These are phyloP conservation scores for Desmodesmus armatus DNA, from an alignment of 139 green algal genomes.

Conservation along the genomic window DNA sequence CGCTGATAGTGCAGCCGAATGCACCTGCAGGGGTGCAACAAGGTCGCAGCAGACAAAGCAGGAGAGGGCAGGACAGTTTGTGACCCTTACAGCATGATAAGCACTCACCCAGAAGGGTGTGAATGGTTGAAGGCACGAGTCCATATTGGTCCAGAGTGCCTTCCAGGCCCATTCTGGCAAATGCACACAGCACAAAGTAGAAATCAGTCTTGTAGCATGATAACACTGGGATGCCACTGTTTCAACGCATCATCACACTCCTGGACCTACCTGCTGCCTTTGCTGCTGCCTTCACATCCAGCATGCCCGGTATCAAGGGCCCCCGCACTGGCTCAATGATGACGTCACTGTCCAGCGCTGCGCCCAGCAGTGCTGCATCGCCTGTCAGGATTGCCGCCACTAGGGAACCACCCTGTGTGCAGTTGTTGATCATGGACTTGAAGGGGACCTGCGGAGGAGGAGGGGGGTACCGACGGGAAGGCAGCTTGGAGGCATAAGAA, in stretches of 20 bases:
- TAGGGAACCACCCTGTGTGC: constrained; percentile 85
- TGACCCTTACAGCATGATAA: neutral
- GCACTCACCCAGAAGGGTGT: neutral
- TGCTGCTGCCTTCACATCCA: constrained; percentile 91
- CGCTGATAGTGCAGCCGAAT: constrained; percentile 96
- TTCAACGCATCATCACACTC: too few species aligned
- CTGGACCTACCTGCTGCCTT: constrained; percentile 79
- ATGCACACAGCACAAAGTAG: too few species aligned
- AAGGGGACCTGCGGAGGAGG: constrained; percentile 73
- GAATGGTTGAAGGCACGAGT: too few species aligned
- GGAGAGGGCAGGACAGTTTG: too few species aligned
- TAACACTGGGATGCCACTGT: too few species aligned
- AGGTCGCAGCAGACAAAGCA: too few species aligned
- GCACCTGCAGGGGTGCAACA: constrained; percentile 73
- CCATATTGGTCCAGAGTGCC: too few species aligned
- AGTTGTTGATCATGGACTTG: constrained; percentile 91
- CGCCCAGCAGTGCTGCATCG: constrained; percentile 81
- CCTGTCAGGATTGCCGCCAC: constrained; percentile 74
- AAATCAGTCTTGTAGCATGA: too few species aligned
- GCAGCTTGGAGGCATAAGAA: too few species aligned
- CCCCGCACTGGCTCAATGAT: constrained; percentile 95
- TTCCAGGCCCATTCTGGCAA: too few species aligned
- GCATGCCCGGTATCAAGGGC: constrained; percentile 94
- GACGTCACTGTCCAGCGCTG: constrained; percentile 88
- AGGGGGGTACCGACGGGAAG: neutral